These are phyloP conservation scores for Catenaria anguillulae DNA, from an alignment of 371 early-diverging fungal genomes.

Conservation along the genomic window DNA sequence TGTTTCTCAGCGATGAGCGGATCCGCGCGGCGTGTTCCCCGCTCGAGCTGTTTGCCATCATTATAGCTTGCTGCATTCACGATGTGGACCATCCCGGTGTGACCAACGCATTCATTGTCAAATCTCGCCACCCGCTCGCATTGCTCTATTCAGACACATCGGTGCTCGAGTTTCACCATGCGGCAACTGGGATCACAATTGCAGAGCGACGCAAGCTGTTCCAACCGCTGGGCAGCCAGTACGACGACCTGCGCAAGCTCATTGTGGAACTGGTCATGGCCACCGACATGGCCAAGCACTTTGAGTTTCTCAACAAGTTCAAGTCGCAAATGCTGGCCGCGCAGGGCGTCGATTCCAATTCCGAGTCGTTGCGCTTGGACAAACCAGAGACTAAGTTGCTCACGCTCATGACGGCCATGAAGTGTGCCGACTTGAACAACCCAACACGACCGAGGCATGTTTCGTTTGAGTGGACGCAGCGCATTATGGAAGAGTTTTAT, in stretches of 20 bases:
- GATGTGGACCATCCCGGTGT: slow-evolving; percentile 39
- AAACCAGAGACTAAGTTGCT: slow-evolving; percentile 8
- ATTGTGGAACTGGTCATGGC: slow-evolving; percentile 30
- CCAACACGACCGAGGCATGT: slow-evolving; percentile 25
- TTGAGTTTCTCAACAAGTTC: slow-evolving; percentile 27
- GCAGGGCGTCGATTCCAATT: too few relatives aligned
- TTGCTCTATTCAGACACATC: slow-evolving; percentile 34
- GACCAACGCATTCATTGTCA: slow-evolving; percentile 31
- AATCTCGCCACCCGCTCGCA: slow-evolving; percentile 20
- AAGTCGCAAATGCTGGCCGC: slow-evolving; percentile 8
- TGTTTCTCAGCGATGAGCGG: slow-evolving; percentile 16
- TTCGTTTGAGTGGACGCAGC: slow-evolving; percentile 24
- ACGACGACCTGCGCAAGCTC: slow-evolving; percentile 1
- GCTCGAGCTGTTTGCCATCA: slow-evolving; percentile 22
- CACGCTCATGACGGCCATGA: slow-evolving; percentile 30
- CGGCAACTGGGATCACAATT: slow-evolving; percentile 36
- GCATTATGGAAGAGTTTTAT: slow-evolving; percentile 41
- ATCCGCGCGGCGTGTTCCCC: slow-evolving; percentile 14
- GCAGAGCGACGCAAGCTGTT: not conserved
- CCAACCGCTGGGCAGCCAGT: not conserved
- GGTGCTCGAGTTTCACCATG: slow-evolving; percentile 37
- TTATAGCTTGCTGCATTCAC: slow-evolving; percentile 32
- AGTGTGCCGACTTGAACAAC: slow-evolving; percentile 37
- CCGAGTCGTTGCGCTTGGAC: not conserved
- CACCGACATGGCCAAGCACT: slow-evolving; percentile 38